Evolutionary conservation across 352 stramenopile genomes (phyloP).

Genomic region (Phytophthora cactorum): DNA sequence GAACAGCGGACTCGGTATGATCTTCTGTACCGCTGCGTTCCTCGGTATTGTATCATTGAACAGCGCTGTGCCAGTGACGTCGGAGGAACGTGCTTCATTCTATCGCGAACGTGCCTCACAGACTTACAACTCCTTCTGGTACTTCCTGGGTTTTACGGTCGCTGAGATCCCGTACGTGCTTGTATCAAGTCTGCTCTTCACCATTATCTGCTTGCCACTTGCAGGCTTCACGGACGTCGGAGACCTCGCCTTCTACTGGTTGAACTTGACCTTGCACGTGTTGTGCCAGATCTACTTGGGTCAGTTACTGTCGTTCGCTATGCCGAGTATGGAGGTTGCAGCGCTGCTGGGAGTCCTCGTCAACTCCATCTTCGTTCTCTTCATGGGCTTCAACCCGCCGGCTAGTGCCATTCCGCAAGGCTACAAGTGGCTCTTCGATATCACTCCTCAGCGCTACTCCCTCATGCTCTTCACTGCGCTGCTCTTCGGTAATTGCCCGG

Average conservation of each 20-base stretch:
- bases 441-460: slow-evolving; percentile 43
- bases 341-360: slow-evolving; percentile 43
- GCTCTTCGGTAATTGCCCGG: slow-evolving; percentile 37
- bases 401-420: slow-evolving; percentile 32
- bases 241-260: slow-evolving; percentile 38
- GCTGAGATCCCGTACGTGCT: slow-evolving; percentile 67
- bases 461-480: slow-evolving; percentile 36
- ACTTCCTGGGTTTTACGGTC: slow-evolving; percentile 71
- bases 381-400: slow-evolving; percentile 58
- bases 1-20: slow-evolving; percentile 62
- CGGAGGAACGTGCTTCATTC: slow-evolving; percentile 83
- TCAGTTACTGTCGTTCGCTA: slow-evolving; percentile 41
- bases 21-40: slow-evolving; percentile 86
- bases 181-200: slow-evolving; percentile 40
- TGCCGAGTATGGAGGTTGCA: slow-evolving; percentile 45
- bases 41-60: slow-evolving; percentile 77
- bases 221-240: slow-evolving; percentile 35
- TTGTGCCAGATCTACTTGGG: slow-evolving; percentile 51
- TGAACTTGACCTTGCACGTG: slow-evolving; percentile 42
- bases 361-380: slow-evolving; percentile 60
- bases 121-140: slow-evolving; percentile 78
- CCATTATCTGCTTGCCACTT: slow-evolving; percentile 41
- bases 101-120: slow-evolving; percentile 85
- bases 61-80: slow-evolving; percentile 70
- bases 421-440: slow-evolving; percentile 48